Base-by-base conservation (phyloP, 2,329 filamentous ascomycete species). In the Exophiala xenobiotica region DNA sequence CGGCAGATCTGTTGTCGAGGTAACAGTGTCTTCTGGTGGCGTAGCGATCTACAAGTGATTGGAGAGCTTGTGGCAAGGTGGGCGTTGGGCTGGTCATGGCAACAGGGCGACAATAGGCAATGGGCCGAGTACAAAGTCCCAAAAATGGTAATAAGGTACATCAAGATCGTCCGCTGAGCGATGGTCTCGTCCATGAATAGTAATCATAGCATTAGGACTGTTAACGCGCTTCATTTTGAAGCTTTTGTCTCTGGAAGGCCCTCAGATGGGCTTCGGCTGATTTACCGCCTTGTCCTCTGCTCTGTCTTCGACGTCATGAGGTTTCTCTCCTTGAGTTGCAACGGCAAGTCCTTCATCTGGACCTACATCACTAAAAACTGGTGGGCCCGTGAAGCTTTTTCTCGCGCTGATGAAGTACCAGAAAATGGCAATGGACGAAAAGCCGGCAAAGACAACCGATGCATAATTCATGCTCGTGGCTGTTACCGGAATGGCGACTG, bases 361-460 rank as follows among this genome's bases (percentile, higher is more conserved):
- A n/a, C 37, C 22, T 4, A 22, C 35, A 23, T 49, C 46, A 41
- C 26, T 40, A 7, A 41, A 6, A 12, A 48, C 46, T 4, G 46
- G 46, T 1, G 83, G 83, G 0, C 83, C 83, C 3, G 73, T 82
- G 60, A 86, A 87, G 57, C 81, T 77, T 68, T 82, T 83, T 44
- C 82, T 71, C 6, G 81, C 83, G 62, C 81, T 79, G 1, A 73
- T 73, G 57, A 85, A 74, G 66, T 87, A 86, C 83, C 83, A 87
- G 3, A 72, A 57, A 8, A 83, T 66, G 44, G 81, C 66, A 38
- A 73, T 64, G 22, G 66, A 47, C 2, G 71, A 59, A 9, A 72
- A 63, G 2, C 65, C 61, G 7, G 54, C 63, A 47, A 68, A 69
- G 11, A 73, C 69, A 11, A 64, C 70, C 12, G 64, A 69, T 7